These are phyloP conservation scores for Eimeria acervulina DNA, from an alignment of 169 alveolate genomes.

Conservation along the genomic window DNA sequence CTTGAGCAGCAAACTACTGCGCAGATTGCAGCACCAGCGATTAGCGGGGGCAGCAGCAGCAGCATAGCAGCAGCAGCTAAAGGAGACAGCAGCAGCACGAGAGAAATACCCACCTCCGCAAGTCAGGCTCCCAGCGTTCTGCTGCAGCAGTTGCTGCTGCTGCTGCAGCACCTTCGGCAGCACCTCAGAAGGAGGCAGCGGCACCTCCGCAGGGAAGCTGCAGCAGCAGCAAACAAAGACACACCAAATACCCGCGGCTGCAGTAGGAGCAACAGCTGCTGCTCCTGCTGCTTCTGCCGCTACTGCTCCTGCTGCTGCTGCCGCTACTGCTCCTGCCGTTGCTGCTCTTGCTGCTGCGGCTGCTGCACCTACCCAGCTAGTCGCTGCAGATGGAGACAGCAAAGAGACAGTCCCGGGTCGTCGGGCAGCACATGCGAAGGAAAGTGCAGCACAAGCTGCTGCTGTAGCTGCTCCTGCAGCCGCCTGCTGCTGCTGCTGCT, in stretches of 20 bases:
- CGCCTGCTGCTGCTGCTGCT: slow-evolving; percentile 71
- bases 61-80: slow-evolving; percentile 7
- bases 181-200: slow-evolving; percentile 59
- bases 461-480: slow-evolving; percentile 65
- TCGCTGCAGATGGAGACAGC: slow-evolving; percentile 53
- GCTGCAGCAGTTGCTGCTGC: slow-evolving; percentile 50
- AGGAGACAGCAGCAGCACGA: not conserved
- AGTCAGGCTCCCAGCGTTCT: not conserved
- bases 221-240: not conserved
- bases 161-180: slow-evolving; percentile 62
- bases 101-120: not conserved
- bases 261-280: not conserved
- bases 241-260: not conserved
- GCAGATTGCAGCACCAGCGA: not conserved
- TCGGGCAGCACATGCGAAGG: not conserved
- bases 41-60: not conserved
- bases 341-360: slow-evolving; percentile 25
- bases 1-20: not conserved
- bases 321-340: not conserved
- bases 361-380: slow-evolving; percentile 35
- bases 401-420: slow-evolving; percentile 3
- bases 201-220: slow-evolving; percentile 42
- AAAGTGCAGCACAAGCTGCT: slow-evolving; percentile 53
- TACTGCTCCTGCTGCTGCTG: slow-evolving; percentile 15
- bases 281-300: not conserved